phyloP scores from a whole-genome alignment of 129 eudicot species.

The sunflower (Helianthus annuus) region HanXRQr2.0-SUNRISE NC_035437.2:27662374-27662873 shows the following conservation, averaged over 20 bases:
- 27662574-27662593: not conserved
- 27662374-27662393: too few relatives aligned
- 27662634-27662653: constrained; percentile 13
- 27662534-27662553: not conserved
- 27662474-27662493: too few relatives aligned
- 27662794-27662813: not conserved
- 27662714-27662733: not conserved
- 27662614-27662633: constrained; percentile 15
- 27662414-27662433: too few relatives aligned
- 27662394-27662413: too few relatives aligned
- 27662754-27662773: constrained; percentile 20
- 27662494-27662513: too few relatives aligned
- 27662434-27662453: too few relatives aligned
- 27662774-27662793: constrained; percentile 24
- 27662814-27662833: not conserved
- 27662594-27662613: constrained; percentile 10
- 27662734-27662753: constrained; percentile 5
- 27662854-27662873: not conserved
- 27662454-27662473: too few relatives aligned
- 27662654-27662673: constrained; percentile 15
- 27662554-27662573: not conserved
- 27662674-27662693: constrained; percentile 24
- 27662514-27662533: too few relatives aligned
- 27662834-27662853: not conserved
- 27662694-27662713: constrained; percentile 30